Conservation (phyloP, 139 green algal genomes). For the Penium margaritaceum region DNA sequence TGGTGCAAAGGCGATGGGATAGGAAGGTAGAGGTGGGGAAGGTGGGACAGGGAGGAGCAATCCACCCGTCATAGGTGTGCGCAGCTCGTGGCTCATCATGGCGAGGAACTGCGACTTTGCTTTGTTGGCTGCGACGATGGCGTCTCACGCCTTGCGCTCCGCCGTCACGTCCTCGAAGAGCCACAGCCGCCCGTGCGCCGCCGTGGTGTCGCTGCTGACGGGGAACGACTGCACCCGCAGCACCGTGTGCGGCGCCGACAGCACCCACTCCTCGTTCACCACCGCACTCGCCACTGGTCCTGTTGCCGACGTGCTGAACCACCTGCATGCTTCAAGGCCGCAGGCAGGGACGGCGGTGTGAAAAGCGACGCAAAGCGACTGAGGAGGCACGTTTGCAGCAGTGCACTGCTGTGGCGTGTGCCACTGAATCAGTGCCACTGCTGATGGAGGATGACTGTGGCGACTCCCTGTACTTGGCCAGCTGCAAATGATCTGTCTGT, state of each 20-base stretch:
- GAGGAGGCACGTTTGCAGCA: too few species aligned
- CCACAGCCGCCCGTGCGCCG: conserved; percentile 16
- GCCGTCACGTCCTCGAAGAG: conserved; percentile 28
- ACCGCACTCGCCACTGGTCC: conserved; percentile 17
- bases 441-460: too few species aligned
- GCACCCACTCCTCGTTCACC: conserved; percentile 22
- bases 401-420: too few species aligned
- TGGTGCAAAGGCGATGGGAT: too few species aligned
- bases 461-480: too few species aligned
- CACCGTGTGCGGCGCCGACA: conserved; percentile 5
- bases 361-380: too few species aligned
- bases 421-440: too few species aligned
- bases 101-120: conserved; percentile 43
- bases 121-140: conserved; percentile 26
- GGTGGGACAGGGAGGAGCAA: too few species aligned
- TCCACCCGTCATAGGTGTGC: conserved; percentile 42
- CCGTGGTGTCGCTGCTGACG: background rate
- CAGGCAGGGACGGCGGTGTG: too few species aligned
- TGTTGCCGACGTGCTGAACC: conserved; percentile 11
- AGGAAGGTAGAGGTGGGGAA: too few species aligned
- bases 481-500: too few species aligned
- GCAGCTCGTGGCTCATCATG: conserved; percentile 38
- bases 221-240: conserved; percentile 27
- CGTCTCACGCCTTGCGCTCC: conserved; percentile 10
- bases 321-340: too few species aligned